Conservation (phyloP, 352 stramenopile species). For the Globisporangium nodosum region DNA sequence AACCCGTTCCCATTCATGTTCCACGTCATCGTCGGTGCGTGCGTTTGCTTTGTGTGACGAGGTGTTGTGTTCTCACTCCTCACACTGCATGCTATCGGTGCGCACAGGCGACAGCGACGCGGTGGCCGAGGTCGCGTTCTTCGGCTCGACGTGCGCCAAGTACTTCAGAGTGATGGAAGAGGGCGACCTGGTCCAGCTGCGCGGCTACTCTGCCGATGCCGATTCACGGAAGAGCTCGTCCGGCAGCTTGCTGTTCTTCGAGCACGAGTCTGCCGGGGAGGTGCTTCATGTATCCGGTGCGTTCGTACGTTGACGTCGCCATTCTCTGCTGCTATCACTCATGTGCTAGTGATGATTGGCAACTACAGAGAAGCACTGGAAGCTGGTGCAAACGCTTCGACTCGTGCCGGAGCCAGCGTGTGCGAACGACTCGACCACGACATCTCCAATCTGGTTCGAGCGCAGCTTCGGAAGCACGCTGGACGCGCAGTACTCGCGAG, state of each 20-base stretch:
- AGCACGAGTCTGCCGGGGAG: conserved; percentile 23
- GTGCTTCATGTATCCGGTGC: conserved; percentile 34
- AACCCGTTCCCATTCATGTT: conserved; percentile 70
- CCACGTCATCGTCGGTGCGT: conserved; percentile 45
- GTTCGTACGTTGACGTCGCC: conserved; percentile 1
- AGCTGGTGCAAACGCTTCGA: conserved; percentile 28
- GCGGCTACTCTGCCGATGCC: conserved; percentile 24
- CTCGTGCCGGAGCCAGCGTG: conserved; percentile 18
- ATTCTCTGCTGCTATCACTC: neutral
- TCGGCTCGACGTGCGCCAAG: conserved; percentile 54
- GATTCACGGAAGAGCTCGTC: conserved; percentile 10
- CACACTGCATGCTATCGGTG: neutral
- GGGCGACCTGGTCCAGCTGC: conserved; percentile 53
- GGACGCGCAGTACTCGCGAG: conserved; percentile 18
- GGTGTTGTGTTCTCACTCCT: neutral
- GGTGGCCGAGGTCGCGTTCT: conserved; percentile 57
- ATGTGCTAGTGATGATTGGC: neutral
- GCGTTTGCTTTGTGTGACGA: neutral
- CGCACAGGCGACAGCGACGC: conserved; percentile 33
- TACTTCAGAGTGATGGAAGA: conserved; percentile 50
- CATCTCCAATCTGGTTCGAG: conserved; percentile 31
- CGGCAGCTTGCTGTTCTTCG: conserved; percentile 24
- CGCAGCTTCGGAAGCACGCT: conserved; percentile 36
- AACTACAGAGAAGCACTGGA: conserved; percentile 52
- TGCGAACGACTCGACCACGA: neutral